These are phyloP conservation scores for Debaryomyces prosopidis DNA, from an alignment of 805 yeast species.

Conservation along the genomic window DNA sequence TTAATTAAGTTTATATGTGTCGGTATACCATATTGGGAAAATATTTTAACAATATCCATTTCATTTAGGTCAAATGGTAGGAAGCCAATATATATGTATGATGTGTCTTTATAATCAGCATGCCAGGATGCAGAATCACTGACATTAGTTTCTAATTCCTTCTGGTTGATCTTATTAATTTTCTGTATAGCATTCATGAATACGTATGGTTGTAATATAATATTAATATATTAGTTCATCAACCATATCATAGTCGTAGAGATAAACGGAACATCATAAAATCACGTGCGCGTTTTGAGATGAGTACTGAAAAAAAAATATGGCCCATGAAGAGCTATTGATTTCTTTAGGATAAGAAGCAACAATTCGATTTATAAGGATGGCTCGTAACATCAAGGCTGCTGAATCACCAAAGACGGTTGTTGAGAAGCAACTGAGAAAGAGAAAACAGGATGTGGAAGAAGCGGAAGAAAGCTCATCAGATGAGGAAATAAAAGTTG, in stretches of 20 bases:
- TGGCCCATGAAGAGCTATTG: neutral
- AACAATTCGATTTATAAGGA: neutral
- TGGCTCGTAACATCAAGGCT: constrained; percentile 6
- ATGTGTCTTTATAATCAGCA: constrained; percentile 72
- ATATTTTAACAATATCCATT: constrained; percentile 72
- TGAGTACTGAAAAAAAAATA: constrained; percentile 6
- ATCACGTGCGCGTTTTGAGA: constrained; percentile 3
- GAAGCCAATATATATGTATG: constrained; percentile 77
- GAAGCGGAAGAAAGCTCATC: constrained; percentile 15
- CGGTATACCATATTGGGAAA: constrained; percentile 89
- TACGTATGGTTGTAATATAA: neutral
- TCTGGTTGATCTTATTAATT: constrained; percentile 60
- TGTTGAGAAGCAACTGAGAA: constrained; percentile 7
- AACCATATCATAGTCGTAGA: neutral
- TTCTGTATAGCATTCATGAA: constrained; percentile 39
- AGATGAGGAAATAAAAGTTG: constrained; percentile 33
- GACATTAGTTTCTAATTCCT: constrained; percentile 63
- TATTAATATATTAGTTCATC: neutral
- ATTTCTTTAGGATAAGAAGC: neutral
- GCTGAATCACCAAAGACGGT: constrained; percentile 3
- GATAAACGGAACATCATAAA: neutral
- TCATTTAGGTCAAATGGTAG: constrained; percentile 66
- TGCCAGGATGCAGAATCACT: constrained; percentile 83
- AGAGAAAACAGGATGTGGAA: constrained; percentile 16
- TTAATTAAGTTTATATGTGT: constrained; percentile 69